Conservation (phyloP, 2,329 filamentous ascomycete genomes). For the Periglandula ipomoeae region DNA sequence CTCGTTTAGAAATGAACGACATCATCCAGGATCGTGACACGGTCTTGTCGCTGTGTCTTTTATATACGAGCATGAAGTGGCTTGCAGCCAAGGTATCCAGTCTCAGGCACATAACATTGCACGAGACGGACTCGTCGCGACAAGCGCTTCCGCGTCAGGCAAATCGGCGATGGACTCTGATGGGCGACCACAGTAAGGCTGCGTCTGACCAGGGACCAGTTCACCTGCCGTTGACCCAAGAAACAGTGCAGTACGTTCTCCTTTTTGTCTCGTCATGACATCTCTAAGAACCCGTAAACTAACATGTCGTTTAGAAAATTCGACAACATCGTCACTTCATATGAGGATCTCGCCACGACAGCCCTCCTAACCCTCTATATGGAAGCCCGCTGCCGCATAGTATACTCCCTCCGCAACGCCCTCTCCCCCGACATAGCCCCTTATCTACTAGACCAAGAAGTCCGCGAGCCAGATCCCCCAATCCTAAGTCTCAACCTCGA, state of each 20-base stretch:
- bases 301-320: slow-evolving; percentile 51
- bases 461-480: slow-evolving; percentile 67
- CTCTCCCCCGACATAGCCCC: slow-evolving; percentile 52
- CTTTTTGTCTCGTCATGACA: neutral
- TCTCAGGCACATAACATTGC: slow-evolving; percentile 71
- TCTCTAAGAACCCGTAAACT: slow-evolving; percentile 9
- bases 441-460: slow-evolving; percentile 60
- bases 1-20: slow-evolving; percentile 63
- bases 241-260: slow-evolving; percentile 64
- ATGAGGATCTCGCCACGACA: slow-evolving; percentile 68
- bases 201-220: slow-evolving; percentile 56
- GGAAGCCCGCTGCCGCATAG: slow-evolving; percentile 76
- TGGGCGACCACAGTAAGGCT: slow-evolving; percentile 53
- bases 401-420: slow-evolving; percentile 63
- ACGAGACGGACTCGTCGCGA: slow-evolving; percentile 57
- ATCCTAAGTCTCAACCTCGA: slow-evolving; percentile 79
- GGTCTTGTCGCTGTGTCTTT: slow-evolving; percentile 72
- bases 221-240: slow-evolving; percentile 78
- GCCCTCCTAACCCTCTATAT: slow-evolving; percentile 81
- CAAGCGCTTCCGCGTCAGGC: slow-evolving; percentile 45
- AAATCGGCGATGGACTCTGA: slow-evolving; percentile 73
- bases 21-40: slow-evolving; percentile 85
- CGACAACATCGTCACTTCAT: slow-evolving; percentile 76
- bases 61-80: slow-evolving; percentile 99
- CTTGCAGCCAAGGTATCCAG: slow-evolving; percentile 73